These are phyloP conservation scores for Candida pseudoviswanathii DNA, from an alignment of 1,139 yeast species.

Conservation along the genomic window DNA sequence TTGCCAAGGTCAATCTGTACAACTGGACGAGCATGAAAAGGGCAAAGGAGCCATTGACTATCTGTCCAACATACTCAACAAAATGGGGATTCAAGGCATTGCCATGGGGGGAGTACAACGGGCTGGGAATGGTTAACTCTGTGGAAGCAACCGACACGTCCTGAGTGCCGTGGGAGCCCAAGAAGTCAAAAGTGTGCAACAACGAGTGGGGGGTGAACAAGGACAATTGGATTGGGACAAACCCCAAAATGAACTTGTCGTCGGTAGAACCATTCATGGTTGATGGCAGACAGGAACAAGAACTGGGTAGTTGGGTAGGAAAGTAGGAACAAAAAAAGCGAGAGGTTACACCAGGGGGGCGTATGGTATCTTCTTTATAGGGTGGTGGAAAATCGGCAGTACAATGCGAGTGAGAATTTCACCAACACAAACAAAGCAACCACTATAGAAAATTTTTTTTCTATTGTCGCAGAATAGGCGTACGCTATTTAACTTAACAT, in stretches of 20 bases:
- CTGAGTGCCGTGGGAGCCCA: background rate
- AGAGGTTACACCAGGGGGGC: too few species aligned
- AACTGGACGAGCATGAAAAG: constrained; percentile 22
- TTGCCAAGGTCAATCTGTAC: constrained; percentile 6
- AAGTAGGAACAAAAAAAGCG: too few species aligned
- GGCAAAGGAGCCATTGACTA: constrained; percentile 16
- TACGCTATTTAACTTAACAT: too few species aligned
- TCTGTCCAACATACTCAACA: constrained; percentile 23
- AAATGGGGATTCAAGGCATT: constrained; percentile 39
- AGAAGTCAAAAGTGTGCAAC: constrained; percentile 13
- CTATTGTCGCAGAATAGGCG: too few species aligned
- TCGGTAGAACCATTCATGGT: background rate
- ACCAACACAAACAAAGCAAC: too few species aligned
- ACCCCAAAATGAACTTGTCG: constrained; percentile 8
- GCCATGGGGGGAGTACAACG: constrained; percentile 14
- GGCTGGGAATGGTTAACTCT: constrained; percentile 11
- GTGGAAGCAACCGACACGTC: background rate
- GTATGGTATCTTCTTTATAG: too few species aligned
- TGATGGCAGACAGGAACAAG: background rate
- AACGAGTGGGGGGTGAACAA: constrained; percentile 13
- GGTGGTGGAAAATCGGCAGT: too few species aligned
- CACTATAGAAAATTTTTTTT: too few species aligned
- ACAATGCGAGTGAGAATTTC: too few species aligned
- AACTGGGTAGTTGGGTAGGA: too few species aligned
- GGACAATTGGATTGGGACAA: constrained; percentile 12